Evolutionary conservation across 306 rosid species (phyloP).

Genomic region (Vicia villosa): DNA sequence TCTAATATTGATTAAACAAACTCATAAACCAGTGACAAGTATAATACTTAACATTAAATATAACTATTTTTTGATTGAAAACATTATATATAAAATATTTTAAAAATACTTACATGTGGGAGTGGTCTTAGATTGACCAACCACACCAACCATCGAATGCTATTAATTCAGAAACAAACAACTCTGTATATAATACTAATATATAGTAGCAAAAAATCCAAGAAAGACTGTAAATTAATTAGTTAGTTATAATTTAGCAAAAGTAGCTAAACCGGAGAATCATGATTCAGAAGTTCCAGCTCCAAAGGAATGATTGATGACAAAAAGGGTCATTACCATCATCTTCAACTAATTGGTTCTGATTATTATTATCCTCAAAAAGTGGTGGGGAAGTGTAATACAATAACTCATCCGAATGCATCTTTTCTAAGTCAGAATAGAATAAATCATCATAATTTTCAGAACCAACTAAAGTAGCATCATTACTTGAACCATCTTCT

Average conservation of each 20-base stretch:
- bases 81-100: no score
- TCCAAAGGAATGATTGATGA: constrained; percentile 49
- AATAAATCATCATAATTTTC: constrained; percentile 21
- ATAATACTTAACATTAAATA: no score
- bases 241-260: no score
- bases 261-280: not conserved
- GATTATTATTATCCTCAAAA: not conserved
- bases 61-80: no score
- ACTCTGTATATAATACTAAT: not conserved
- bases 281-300: constrained; percentile 51
- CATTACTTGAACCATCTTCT: constrained; percentile 13
- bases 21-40: no score
- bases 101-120: no score
- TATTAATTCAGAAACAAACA: not conserved
- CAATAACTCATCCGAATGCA: constrained; percentile 44
- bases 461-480: not conserved
- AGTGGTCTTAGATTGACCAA: no score
- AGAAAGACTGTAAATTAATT: not conserved
- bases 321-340: constrained; percentile 19
- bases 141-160: no score
- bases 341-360: not conserved
- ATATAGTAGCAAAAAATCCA: constrained; percentile 1
- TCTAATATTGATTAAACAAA: no score
- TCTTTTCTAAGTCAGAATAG: constrained; percentile 31
- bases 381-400: constrained; percentile 25